Percentiles rank a stretch among this genome's conserved stretches.
phyloP scores from a whole-genome alignment of 805 yeast genomes.

The Candida michaelii region DNA sequence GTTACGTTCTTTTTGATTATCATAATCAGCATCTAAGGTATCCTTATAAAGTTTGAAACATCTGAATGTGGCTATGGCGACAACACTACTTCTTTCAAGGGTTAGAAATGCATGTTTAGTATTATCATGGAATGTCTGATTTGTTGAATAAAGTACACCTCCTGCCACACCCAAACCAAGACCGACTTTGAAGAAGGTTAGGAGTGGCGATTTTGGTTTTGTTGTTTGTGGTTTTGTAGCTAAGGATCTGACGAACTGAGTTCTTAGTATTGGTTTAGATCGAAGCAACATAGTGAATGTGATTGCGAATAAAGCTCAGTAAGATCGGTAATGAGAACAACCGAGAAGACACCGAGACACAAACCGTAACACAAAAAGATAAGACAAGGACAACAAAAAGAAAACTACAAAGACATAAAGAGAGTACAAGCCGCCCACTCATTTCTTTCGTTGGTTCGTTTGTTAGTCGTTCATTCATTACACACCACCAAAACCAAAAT shows the following conservation, averaged over 20 bases:
- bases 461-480: too few relatives aligned
- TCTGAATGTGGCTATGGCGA: slow-evolving; percentile 63
- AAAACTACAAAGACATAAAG: too few relatives aligned
- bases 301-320: too few relatives aligned
- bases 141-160: slow-evolving; percentile 32
- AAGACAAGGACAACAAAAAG: too few relatives aligned
- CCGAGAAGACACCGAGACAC: too few relatives aligned
- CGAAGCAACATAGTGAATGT: not conserved
- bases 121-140: slow-evolving; percentile 33
- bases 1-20: slow-evolving; percentile 42
- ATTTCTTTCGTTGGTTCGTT: too few relatives aligned
- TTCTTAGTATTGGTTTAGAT: too few relatives aligned
- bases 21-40: slow-evolving; percentile 48
- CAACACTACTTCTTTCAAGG: slow-evolving; percentile 58
- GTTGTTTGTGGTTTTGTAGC: not conserved
- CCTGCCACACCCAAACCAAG: slow-evolving; percentile 30
- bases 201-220: not conserved
- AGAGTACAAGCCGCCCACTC: too few relatives aligned
- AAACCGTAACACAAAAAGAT: too few relatives aligned
- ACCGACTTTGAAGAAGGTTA: slow-evolving; percentile 18
- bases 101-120: slow-evolving; percentile 36
- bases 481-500: not conserved
- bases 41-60: slow-evolving; percentile 73
- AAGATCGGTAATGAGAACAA: too few relatives aligned
- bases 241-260: not conserved